Base-by-base conservation (phyloP, 495 filamentous ascomycete species). In the Xylaria bambusicola region DNA sequence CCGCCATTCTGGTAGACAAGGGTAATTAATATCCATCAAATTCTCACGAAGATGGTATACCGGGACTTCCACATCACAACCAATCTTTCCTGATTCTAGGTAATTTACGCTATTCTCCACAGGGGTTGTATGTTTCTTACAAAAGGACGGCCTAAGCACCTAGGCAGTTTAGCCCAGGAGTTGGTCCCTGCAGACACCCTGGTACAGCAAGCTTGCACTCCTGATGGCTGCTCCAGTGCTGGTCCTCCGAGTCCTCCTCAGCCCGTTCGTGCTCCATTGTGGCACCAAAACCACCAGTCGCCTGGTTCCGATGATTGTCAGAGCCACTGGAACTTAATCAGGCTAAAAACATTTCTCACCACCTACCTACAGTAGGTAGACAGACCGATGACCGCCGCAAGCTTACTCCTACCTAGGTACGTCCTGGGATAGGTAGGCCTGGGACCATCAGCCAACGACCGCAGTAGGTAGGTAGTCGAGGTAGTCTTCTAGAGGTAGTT, bases 271-370 rank as follows among this genome's bases (percentile, higher is more conserved):
- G 24, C 36, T 26, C 24, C 26, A 26, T 44, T 40, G 47, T 46
- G 46, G 26, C 26, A n/a, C 56, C 56, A 51, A 2, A 18, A 15
- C 26, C 7, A 17, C 46, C 36, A 42, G 26, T 51, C 56, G 36
- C 47, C 38, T 50, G 56, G 56, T 58, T 58, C 56, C 48, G 56
- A 51, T 51, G 6, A 35, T 58, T 51, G 26, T 6, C 5, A 21
- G 35, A 23, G 36, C 55, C 55, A 50, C 18, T 50, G 35, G 31
- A 50, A 38, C n/a, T 31, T n/a, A 29, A 49, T 49, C 56, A 44
- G 56, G 56, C 56, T 51, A 51, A 58, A 51, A 51, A 26, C 33
- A 15, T 21, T 35, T 51, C 54, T 58, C 17, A n/a, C 46, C 36
- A n/a, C n/a, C n/a, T n/a, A n/a, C n/a, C n/a, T n/a, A n/a, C n/a